Conservation (phyloP, 192 early-diverging fungal species). For the Backusella psychrophila region DNA sequence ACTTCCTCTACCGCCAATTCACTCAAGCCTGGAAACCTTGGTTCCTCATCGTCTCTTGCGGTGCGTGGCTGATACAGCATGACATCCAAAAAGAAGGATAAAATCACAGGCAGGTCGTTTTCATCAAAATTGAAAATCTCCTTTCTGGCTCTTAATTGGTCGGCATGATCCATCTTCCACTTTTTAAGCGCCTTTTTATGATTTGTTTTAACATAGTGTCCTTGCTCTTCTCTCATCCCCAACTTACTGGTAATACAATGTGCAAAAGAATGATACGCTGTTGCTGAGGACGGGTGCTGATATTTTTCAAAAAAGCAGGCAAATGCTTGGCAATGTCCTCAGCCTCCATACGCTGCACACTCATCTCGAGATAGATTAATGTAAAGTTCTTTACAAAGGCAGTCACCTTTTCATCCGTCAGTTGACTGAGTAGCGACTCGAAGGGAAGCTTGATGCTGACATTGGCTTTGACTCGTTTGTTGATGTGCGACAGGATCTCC, state of each 20-base stretch:
- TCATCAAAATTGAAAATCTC: constrained; percentile 60
- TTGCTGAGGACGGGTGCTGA: constrained; percentile 49
- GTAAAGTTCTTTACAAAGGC: constrained; percentile 74
- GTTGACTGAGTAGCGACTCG: constrained; percentile 59
- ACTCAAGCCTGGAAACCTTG: constrained; percentile 54
- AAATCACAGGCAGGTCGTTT: constrained; percentile 50
- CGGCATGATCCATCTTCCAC: constrained; percentile 39
- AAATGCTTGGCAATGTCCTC: constrained; percentile 47
- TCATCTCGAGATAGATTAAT: constrained; percentile 87
- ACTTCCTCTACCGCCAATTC: constrained; percentile 50
- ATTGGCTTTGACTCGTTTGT: constrained; percentile 74
- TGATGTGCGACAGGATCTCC: constrained; percentile 78
- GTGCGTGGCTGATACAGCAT: constrained; percentile 58
- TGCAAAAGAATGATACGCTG: constrained; percentile 64
- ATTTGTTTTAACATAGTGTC: too few species aligned
- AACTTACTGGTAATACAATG: constrained; percentile 64
- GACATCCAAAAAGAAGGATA: constrained; percentile 60
- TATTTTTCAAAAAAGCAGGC: constrained; percentile 61
- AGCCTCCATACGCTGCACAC: constrained; percentile 45
- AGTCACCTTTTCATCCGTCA: constrained; percentile 35
- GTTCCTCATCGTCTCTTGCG: constrained; percentile 7
- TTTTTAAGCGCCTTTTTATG: constrained; percentile 34
- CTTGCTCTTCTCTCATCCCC: neutral
- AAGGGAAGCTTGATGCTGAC: constrained; percentile 60
- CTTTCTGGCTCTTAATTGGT: constrained; percentile 33